These are phyloP conservation scores for Iberis amara DNA, from an alignment of 441 rosid genomes.

Conservation along the genomic window DNA sequence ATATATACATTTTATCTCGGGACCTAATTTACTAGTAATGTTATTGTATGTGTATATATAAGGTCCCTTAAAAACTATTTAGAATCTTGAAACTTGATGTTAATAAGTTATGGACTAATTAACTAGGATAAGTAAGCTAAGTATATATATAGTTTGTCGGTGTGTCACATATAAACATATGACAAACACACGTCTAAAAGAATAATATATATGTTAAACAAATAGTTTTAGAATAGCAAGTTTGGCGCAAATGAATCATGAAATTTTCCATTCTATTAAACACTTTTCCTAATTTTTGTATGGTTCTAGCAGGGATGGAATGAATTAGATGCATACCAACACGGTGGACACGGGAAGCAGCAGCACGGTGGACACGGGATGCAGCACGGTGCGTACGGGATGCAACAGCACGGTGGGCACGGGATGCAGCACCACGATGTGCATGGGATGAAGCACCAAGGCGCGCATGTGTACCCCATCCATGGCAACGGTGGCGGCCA, in stretches of 20 bases:
- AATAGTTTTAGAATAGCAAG: too few relatives aligned
- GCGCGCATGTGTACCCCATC: slow-evolving; percentile 11
- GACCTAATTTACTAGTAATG: too few relatives aligned
- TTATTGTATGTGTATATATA: too few relatives aligned
- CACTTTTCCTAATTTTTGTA: neutral
- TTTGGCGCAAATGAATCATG: neutral
- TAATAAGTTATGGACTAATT: neutral
- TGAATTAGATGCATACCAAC: too few relatives aligned
- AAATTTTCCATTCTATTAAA: neutral
- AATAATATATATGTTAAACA: too few relatives aligned
- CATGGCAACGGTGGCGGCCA: slow-evolving; percentile 5
- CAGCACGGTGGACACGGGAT: slow-evolving; percentile 6
- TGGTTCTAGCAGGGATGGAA: slow-evolving; percentile 6
- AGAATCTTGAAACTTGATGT: neutral
- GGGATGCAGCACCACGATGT: slow-evolving; percentile 6
- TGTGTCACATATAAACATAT: too few relatives aligned
- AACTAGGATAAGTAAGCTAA: too few relatives aligned
- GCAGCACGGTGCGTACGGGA: neutral
- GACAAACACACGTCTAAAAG: too few relatives aligned
- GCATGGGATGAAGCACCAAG: neutral
- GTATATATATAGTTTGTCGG: neutral
- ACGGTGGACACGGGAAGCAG: slow-evolving; percentile 10
- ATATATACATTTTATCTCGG: too few relatives aligned
- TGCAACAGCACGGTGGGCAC: slow-evolving; percentile 8
- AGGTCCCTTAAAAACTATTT: too few relatives aligned